Percentiles rank a stretch among this genome's conserved stretches.
phyloP scores from a whole-genome alignment of 257 asterid genomes.

The Coffea eugenioides region DNA sequence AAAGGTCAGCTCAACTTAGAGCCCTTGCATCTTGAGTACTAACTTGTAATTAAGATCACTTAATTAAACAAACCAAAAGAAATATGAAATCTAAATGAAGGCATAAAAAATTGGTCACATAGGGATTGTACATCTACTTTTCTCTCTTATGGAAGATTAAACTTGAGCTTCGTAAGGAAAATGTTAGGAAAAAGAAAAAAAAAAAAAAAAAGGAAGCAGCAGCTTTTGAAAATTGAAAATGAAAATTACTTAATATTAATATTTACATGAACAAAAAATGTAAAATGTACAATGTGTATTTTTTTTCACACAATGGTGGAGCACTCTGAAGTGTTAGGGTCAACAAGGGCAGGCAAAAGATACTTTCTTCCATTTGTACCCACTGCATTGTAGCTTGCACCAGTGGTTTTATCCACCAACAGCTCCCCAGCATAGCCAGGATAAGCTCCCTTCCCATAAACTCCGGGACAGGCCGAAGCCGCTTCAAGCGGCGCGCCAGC shows the following conservation, averaged over 20 bases:
- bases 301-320: conserved; percentile 2
- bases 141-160: too few relatives aligned
- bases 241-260: not conserved
- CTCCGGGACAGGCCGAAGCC: conserved; percentile 28
- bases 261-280: not conserved
- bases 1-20: too few relatives aligned
- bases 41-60: too few relatives aligned
- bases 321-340: conserved; percentile 20
- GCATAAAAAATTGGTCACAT: too few relatives aligned
- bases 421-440: conserved; percentile 24
- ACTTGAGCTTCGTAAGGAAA: not conserved
- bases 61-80: too few relatives aligned
- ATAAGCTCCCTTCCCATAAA: conserved; percentile 26
- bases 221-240: not conserved
- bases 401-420: conserved; percentile 12
- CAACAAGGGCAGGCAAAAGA: conserved; percentile 29
- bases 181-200: not conserved
- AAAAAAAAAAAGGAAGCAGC: too few relatives aligned
- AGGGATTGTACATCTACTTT: not conserved
- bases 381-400: conserved; percentile 34
- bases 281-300: not conserved
- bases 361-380: conserved; percentile 32
- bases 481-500: conserved; percentile 24
- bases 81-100: too few relatives aligned
- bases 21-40: too few relatives aligned